Evolutionary conservation across 345 rosid genomes (phyloP).

Genomic region (Lepidium didymum): DNA sequence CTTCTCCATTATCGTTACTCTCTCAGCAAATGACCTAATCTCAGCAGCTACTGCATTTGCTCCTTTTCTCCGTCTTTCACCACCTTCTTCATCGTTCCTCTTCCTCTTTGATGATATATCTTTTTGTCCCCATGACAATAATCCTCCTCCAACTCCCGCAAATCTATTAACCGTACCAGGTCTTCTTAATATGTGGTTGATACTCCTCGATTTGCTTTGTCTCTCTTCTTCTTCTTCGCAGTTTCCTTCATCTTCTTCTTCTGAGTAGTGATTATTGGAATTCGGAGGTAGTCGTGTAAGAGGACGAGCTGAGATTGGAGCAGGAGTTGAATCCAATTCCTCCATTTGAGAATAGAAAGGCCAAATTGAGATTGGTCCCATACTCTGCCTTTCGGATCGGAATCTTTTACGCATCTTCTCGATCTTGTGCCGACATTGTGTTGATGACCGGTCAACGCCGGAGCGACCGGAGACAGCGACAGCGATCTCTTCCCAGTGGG

Average conservation of each 20-base stretch:
- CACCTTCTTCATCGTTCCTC: conserved; percentile 17
- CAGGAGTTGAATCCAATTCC: conserved; percentile 55
- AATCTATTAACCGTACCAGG: conserved; percentile 48
- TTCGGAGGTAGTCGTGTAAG: conserved; percentile 27
- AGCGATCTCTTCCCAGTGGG: conserved; percentile 75
- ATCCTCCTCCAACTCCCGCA: conserved; percentile 27
- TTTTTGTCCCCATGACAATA: conserved; percentile 21
- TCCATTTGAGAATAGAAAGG: conserved; percentile 64
- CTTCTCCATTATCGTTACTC: conserved; percentile 50
- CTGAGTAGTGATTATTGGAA: neutral
- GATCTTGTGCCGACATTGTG: conserved; percentile 83
- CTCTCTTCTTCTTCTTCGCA: conserved; percentile 32
- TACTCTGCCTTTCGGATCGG: conserved; percentile 47
- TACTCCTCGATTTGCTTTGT: conserved; percentile 47
- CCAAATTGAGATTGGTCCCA: conserved; percentile 38
- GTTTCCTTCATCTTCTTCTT: conserved; percentile 11
- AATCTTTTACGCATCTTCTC: conserved; percentile 74
- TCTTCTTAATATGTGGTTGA: conserved; percentile 50
- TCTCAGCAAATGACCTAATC: conserved; percentile 53
- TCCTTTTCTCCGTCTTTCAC: conserved; percentile 22
- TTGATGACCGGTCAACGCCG: conserved; percentile 51
- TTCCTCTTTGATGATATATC: conserved; percentile 25
- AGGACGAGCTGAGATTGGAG: conserved; percentile 53
- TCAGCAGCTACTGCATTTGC: conserved; percentile 43
- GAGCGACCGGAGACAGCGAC: conserved; percentile 54